Evolutionary conservation across 257 asterid genomes (phyloP), one percentile per base, ranked within the genome.

Genomic region (Eustoma russellianum): DNA sequence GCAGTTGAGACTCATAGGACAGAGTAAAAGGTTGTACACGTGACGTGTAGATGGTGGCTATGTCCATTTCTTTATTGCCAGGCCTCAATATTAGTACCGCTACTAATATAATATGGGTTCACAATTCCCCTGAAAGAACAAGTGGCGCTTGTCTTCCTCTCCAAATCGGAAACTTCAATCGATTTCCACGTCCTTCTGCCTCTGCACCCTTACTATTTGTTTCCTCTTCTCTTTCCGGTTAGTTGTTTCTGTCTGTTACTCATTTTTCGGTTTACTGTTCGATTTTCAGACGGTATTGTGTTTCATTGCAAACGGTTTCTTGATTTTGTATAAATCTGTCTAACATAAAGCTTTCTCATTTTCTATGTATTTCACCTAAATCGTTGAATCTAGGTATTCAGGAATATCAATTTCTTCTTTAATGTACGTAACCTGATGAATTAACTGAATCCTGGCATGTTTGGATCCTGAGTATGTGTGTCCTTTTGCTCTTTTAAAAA

Each of bases 201-300:
- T 35, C 13, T n/a, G 52, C 58, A n/a, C 47, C 49, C 13, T 5
- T 43, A 28, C 57, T 50, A 18, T 28, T 64, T 56, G 13, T 55
- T 46, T 55, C 65, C 34, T 30, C 57, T 12, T 51, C 57, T 48
- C 40, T 48, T 34, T 46, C 64, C 40, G 75, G 71, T 60, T 35
- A 40, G 0, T 7, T 19, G 9, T 9, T 1, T 9, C 0, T 17
- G 28, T 46, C 28, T 19, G 28, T 19, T 19, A 19, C 53, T 53
- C 48, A 35, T 5, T 35, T 46, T 5, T 58, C 13, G 8, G 9
- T 6, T 1, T 1, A n/a, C 0, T 5, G 9, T 0, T 52, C 13
- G 3, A 12, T n/a, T 35, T 44, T 13, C 11, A 38, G 7, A 5
- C 43, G 5, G 0, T 6, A 38, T 38, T 38, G 43, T 6, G 7